Conservation (phyloP, 495 filamentous ascomycete species). For the Penicillium bialowiezense region DNA sequence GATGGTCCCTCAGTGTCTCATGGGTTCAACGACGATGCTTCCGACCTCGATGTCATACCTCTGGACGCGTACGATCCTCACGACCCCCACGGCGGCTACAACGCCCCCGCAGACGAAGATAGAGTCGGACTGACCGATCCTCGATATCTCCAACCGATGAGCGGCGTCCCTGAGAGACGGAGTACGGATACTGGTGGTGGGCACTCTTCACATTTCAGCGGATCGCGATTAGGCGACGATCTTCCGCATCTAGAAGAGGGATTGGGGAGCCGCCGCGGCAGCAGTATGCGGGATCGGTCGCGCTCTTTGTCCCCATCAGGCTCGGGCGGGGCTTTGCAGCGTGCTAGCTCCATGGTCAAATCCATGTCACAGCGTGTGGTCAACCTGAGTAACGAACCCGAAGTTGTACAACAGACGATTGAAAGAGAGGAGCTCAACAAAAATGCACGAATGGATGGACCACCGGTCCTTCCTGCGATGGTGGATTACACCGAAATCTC, state of each 20-base stretch:
- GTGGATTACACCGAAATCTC: constrained; percentile 52
- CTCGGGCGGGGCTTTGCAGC: constrained; percentile 62
- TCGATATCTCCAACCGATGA: constrained; percentile 63
- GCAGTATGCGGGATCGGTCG: constrained; percentile 46
- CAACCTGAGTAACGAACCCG: constrained; percentile 88
- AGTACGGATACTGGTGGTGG: constrained; percentile 61
- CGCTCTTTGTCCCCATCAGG: constrained; percentile 67
- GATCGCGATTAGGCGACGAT: constrained; percentile 61
- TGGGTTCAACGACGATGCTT: constrained; percentile 24
- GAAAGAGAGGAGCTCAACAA: constrained; percentile 60
- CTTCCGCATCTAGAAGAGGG: constrained; percentile 52
- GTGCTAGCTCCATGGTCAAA: constrained; percentile 88
- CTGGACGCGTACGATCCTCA: constrained; percentile 24
- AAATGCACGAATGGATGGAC: constrained; percentile 50
- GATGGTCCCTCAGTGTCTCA: constrained; percentile 16
- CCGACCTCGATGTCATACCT: constrained; percentile 32
- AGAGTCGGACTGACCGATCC: constrained; percentile 62
- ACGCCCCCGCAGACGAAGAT: constrained; percentile 53
- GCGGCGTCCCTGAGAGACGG: constrained; percentile 46
- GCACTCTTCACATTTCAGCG: constrained; percentile 52
- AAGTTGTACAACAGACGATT: constrained; percentile 72
- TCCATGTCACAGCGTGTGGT: constrained; percentile 98
- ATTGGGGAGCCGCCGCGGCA: constrained; percentile 46
- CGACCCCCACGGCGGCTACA: constrained; percentile 51
- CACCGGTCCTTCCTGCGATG: constrained; percentile 57